These are phyloP conservation scores for Metschnikowia peoriensis DNA, from an alignment of 805 yeast genomes.

Conservation along the genomic window DNA sequence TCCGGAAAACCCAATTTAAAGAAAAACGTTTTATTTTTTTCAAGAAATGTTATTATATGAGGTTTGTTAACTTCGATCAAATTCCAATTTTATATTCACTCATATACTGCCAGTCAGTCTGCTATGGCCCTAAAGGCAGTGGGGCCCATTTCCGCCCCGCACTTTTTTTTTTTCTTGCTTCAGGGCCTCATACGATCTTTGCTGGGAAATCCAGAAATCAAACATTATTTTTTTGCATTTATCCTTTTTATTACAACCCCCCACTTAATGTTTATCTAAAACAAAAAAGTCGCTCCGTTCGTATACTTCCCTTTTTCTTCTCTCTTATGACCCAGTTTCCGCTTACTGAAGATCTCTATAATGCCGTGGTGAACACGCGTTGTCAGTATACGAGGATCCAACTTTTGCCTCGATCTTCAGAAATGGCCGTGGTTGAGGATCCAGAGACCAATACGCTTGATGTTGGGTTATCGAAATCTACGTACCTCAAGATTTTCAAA, in stretches of 20 bases:
- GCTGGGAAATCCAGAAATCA: not conserved
- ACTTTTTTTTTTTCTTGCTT: not conserved
- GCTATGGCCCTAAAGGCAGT: not conserved
- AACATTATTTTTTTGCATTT: too few species aligned
- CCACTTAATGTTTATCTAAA: too few species aligned
- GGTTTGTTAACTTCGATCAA: too few species aligned
- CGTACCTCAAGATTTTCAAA: conserved; percentile 31
- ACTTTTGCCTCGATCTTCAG: conserved; percentile 4
- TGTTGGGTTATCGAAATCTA: conserved; percentile 32
- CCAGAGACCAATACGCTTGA: conserved; percentile 19
- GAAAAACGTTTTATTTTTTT: too few species aligned
- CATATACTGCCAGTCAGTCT: too few species aligned
- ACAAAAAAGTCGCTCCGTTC: too few species aligned
- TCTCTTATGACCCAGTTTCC: not conserved
- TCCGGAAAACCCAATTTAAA: too few species aligned
- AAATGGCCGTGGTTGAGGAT: conserved; percentile 1
- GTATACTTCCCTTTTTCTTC: too few species aligned
- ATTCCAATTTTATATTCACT: too few species aligned
- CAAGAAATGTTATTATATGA: too few species aligned
- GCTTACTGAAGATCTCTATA: conserved; percentile 1
- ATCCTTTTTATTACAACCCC: too few species aligned
- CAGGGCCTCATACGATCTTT: not conserved
- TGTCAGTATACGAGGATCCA: conserved; percentile 8
- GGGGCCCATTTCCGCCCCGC: not conserved
- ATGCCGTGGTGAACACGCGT: not conserved